Conservation (phyloP, 2,329 filamentous ascomycete genomes). For the Trichophyton verrucosum region DNA sequence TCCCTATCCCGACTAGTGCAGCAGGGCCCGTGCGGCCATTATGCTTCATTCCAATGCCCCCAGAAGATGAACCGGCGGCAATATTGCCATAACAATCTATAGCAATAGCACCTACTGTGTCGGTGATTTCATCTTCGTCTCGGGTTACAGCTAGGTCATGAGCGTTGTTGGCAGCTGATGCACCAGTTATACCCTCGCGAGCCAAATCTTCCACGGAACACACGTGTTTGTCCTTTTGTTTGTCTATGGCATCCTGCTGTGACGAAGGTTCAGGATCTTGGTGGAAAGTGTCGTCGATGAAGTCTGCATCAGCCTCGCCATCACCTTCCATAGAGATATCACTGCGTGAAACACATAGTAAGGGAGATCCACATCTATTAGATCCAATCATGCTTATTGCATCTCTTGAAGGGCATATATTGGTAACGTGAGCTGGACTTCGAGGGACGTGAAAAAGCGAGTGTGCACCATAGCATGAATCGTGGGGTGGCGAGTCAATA, state of each 20-base stretch:
- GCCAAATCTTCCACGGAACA: background rate
- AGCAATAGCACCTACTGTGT: conserved; percentile 92
- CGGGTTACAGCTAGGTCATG: conserved; percentile 5
- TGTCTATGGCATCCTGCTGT: background rate
- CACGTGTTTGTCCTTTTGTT: background rate
- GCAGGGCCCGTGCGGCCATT: conserved; percentile 82
- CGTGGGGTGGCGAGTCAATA: conserved; percentile 4
- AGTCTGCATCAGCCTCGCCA: background rate
- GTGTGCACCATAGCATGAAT: conserved; percentile 3
- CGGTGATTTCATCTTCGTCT: conserved; percentile 56
- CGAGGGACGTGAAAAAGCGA: conserved; percentile 1
- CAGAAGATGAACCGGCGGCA: conserved; percentile 88
- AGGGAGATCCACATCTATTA: background rate
- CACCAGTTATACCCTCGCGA: background rate
- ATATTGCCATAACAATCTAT: conserved; percentile 78
- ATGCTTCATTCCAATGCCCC: conserved; percentile 98
- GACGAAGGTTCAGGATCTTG: background rate
- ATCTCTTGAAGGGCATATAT: background rate
- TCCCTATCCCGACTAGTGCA: conserved; percentile 82
- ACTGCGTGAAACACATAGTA: background rate
- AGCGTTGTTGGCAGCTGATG: background rate
- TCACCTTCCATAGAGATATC: background rate
- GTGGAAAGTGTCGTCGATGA: conserved; percentile 1
- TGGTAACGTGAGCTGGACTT: background rate
- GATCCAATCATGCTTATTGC: background rate